Conservation (phyloP, 257 asterid species). For the Capsicum baccatum region DNA sequence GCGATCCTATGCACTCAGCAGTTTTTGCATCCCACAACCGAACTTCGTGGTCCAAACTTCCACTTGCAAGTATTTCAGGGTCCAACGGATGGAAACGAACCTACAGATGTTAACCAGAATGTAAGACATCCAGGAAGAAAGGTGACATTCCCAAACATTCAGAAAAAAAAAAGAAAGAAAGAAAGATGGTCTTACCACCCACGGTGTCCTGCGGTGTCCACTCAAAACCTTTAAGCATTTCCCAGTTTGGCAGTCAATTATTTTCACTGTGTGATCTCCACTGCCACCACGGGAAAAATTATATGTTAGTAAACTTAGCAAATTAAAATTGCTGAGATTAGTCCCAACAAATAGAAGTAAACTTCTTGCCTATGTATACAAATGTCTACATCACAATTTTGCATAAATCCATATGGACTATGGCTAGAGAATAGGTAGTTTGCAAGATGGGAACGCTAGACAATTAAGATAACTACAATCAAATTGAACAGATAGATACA, state of each 20-base stretch:
- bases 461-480: neutral
- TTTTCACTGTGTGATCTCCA: slow-evolving; percentile 98
- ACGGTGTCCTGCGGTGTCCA: slow-evolving; percentile 98
- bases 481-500: slow-evolving; percentile 11
- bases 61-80: slow-evolving; percentile 91
- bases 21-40: slow-evolving; percentile 88
- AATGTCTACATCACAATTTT: neutral
- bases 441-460: slow-evolving; percentile 8
- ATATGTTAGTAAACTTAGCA: slow-evolving; percentile 6
- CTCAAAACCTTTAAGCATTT: slow-evolving; percentile 91
- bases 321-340: neutral
- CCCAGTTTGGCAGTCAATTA: slow-evolving; percentile 86
- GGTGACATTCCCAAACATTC: slow-evolving; percentile 17
- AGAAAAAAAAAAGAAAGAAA: slow-evolving; percentile 11
- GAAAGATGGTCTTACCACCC: slow-evolving; percentile 79
- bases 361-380: neutral
- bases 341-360: slow-evolving; percentile 7
- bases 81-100: slow-evolving; percentile 94
- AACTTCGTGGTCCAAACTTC: slow-evolving; percentile 98
- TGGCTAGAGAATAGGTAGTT: slow-evolving; percentile 10
- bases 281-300: slow-evolving; percentile 49
- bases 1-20: slow-evolving; percentile 88
- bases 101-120: slow-evolving; percentile 53
- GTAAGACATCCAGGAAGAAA: slow-evolving; percentile 33
- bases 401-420: neutral